Conservation (phyloP, 1,284 basidiomycete genomes). For the Phenoliferia sp. region DNA sequence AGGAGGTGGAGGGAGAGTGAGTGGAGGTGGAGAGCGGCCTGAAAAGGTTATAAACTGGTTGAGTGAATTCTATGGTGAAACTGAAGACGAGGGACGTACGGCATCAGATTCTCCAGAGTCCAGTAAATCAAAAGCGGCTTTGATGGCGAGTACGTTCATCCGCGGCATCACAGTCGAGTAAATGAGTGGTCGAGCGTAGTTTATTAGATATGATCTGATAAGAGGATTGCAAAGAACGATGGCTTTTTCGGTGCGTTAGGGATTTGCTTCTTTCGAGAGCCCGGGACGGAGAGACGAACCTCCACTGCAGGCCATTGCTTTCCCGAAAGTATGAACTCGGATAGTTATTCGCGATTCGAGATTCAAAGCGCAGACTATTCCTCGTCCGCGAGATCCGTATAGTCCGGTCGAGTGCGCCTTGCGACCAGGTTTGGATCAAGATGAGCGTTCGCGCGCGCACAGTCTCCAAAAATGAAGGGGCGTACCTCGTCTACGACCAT, state of each 20-base stretch:
- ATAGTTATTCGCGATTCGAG: constrained; percentile 56
- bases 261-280: constrained; percentile 1
- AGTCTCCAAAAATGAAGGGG: neutral
- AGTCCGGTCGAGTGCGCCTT: constrained; percentile 78
- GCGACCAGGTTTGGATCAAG: neutral
- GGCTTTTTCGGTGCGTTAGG: constrained; percentile 50
- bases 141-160: constrained; percentile 67
- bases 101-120: constrained; percentile 60
- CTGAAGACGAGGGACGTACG: constrained; percentile 41
- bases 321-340: constrained; percentile 59
- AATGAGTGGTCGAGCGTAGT: constrained; percentile 86
- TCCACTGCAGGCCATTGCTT: constrained; percentile 67
- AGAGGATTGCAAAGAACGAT: constrained; percentile 68
- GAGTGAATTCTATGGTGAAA: constrained; percentile 36
- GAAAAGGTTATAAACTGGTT: constrained; percentile 41
- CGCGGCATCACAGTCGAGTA: constrained; percentile 79
- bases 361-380: constrained; percentile 47
- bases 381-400: constrained; percentile 58
- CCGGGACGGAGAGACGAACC: constrained; percentile 51
- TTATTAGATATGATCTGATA: constrained; percentile 77
- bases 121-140: constrained; percentile 70
- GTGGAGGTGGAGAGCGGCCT: constrained; percentile 47
- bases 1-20: constrained; percentile 27
- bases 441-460: neutral
- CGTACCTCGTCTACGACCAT: constrained; percentile 73